phyloP scores from a whole-genome alignment of 768 basidiomycete species.

The Collybiopsis confluens region DNA sequence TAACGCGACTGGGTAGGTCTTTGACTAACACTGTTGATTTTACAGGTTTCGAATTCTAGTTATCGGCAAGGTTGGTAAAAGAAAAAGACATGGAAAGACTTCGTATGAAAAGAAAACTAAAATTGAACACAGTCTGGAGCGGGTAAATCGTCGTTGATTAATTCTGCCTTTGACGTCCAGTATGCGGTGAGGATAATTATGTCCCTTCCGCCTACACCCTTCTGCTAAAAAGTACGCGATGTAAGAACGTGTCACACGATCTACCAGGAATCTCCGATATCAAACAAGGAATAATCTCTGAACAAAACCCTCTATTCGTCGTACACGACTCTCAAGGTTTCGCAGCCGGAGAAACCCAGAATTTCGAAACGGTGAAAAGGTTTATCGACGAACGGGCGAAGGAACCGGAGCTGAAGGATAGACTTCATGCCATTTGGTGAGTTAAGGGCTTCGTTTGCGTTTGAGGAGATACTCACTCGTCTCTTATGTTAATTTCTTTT shows the following conservation, averaged over 20 bases:
- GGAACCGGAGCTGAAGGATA: too few relatives aligned
- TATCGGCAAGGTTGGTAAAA: constrained; percentile 23
- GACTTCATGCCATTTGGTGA: constrained; percentile 27
- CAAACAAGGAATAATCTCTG: constrained; percentile 16
- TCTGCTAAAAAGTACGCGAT: too few relatives aligned
- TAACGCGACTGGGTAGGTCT: too few relatives aligned
- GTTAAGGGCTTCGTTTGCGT: not conserved
- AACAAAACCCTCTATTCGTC: constrained; percentile 20
- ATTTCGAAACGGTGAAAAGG: constrained; percentile 7
- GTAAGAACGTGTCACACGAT: constrained; percentile 15
- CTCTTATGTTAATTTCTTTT: not conserved
- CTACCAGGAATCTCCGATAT: constrained; percentile 21
- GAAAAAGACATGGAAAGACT: not conserved
- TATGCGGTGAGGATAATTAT: constrained; percentile 8
- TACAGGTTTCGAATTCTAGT: constrained; percentile 21
- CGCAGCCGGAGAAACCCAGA: constrained; percentile 13
- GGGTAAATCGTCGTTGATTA: constrained; percentile 27
- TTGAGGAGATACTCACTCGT: too few relatives aligned
- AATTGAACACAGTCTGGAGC: constrained; percentile 18
- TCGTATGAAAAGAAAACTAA: not conserved
- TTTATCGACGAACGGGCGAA: too few relatives aligned
- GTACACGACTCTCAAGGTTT: constrained; percentile 20
- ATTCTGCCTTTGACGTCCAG: constrained; percentile 19
- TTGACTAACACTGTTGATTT: too few relatives aligned
- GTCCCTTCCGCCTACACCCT: too few relatives aligned